These are phyloP conservation scores for Pisolithus tinctorius DNA, from an alignment of 768 basidiomycete genomes.

Conservation along the genomic window DNA sequence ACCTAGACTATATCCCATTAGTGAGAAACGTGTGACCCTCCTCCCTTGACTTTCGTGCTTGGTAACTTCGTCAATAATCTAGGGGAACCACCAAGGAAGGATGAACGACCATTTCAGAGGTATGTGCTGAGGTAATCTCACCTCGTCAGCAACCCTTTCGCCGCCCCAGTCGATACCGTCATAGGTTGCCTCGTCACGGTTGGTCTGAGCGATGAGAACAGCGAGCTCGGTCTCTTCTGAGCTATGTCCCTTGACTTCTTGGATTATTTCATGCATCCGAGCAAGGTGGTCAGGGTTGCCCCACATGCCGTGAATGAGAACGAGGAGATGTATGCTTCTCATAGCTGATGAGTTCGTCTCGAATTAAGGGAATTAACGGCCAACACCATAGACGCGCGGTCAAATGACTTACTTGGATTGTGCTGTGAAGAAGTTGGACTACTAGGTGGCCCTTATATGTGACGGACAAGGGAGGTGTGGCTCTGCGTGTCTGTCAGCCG, in stretches of 20 bases:
- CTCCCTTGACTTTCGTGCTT: constrained; percentile 46
- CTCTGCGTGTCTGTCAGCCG: no score
- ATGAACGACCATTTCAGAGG: neutral
- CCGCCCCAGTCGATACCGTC: constrained; percentile 84
- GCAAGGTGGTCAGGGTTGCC: constrained; percentile 63
- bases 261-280: constrained; percentile 48
- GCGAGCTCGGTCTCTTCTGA: constrained; percentile 41
- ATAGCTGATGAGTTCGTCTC: constrained; percentile 8
- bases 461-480: no score
- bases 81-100: neutral
- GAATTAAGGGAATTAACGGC: no score
- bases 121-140: constrained; percentile 16
- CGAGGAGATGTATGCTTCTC: constrained; percentile 34
- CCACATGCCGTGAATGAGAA: constrained; percentile 69
- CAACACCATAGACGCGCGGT: no score
- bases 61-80: constrained; percentile 55
- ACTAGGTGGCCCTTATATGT: no score
- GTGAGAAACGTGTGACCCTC: constrained; percentile 61
- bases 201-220: constrained; percentile 59
- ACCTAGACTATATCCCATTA: constrained; percentile 76
- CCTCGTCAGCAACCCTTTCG: constrained; percentile 76
- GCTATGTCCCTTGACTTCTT: constrained; percentile 32
- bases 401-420: neutral
- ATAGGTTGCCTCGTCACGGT: constrained; percentile 62
- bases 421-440: no score